Conservation (phyloP, 2,329 filamentous ascomycete genomes). For the Diaporthe batatas region DNA sequence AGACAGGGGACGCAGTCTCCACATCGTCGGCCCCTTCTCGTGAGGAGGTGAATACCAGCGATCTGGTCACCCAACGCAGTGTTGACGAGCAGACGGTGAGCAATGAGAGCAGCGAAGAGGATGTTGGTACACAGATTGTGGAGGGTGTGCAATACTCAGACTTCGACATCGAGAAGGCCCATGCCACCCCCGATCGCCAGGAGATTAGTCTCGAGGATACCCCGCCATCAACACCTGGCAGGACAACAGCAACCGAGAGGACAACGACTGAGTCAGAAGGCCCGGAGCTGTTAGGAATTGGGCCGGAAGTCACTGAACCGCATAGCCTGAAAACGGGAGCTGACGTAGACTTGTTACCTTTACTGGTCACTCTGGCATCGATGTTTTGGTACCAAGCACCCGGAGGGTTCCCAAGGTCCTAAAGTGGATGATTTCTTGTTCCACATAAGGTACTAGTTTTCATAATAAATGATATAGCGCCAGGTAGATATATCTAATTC, state of each 20-base stretch:
- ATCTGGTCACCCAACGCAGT: not conserved
- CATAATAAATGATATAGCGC: too few relatives aligned
- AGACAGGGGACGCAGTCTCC: not conserved
- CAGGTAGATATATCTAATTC: too few relatives aligned
- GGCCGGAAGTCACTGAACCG: not conserved
- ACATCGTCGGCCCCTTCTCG: too few relatives aligned
- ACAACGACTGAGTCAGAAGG: too few relatives aligned
- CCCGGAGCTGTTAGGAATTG: too few relatives aligned
- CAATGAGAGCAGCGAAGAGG: too few relatives aligned
- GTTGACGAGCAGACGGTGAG: not conserved
- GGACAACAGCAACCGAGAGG: too few relatives aligned
- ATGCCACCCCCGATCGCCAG: not conserved
- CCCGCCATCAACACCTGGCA: not conserved
- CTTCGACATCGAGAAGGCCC: not conserved
- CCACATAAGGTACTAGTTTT: too few relatives aligned
- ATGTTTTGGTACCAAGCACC: not conserved
- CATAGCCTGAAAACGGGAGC: not conserved
- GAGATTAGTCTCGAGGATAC: not conserved
- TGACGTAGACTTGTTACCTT: not conserved
- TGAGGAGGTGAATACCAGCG: not conserved
- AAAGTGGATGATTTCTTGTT: too few relatives aligned
- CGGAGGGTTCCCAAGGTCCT: too few relatives aligned
- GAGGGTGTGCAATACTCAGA: not conserved
- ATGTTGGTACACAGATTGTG: not conserved
- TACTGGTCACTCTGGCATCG: slow-evolving; percentile 1